These are phyloP conservation scores for Opeltia flavorubescens DNA, from an alignment of 495 filamentous ascomycete species.

Conservation along the genomic window DNA sequence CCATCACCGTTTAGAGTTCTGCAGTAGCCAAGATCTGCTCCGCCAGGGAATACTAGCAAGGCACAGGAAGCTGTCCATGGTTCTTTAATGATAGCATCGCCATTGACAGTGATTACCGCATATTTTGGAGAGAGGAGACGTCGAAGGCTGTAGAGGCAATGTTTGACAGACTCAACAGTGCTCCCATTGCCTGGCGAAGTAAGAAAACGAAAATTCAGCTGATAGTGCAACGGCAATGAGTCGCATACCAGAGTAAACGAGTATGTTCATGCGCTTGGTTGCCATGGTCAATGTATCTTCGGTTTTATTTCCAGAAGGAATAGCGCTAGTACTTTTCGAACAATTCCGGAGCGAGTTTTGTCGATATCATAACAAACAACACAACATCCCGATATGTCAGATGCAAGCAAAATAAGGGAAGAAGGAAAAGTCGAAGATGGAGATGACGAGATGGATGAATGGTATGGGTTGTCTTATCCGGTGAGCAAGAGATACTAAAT, in stretches of 20 bases:
- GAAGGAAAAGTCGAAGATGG: slow-evolving; percentile 33
- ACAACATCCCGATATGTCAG: slow-evolving; percentile 1
- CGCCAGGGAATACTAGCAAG: slow-evolving; percentile 82
- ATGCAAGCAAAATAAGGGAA: slow-evolving; percentile 24
- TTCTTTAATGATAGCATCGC: slow-evolving; percentile 70
- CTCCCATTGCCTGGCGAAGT: slow-evolving; percentile 55
- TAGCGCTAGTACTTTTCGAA: too few species aligned
- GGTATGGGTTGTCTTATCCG: slow-evolving; percentile 39
- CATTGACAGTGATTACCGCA: slow-evolving; percentile 74
- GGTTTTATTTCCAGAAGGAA: neutral
- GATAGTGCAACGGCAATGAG: neutral
- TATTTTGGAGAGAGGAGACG: slow-evolving; percentile 86
- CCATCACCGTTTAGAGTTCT: slow-evolving; percentile 75
- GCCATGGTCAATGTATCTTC: slow-evolving; percentile 29
- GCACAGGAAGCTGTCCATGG: slow-evolving; percentile 83
- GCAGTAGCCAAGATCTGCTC: slow-evolving; percentile 89
- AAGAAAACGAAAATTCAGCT: neutral
- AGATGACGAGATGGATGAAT: slow-evolving; percentile 91
- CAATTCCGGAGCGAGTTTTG: too few species aligned
- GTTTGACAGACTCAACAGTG: slow-evolving; percentile 75
- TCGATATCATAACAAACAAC: slow-evolving; percentile 1
- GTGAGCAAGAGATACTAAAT: slow-evolving; percentile 12
- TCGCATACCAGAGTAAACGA: slow-evolving; percentile 66
- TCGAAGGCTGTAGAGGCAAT: slow-evolving; percentile 77
- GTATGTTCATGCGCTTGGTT: slow-evolving; percentile 60